These are phyloP conservation scores for Aaosphaeria pasadenensis DNA, from an alignment of 2,329 filamentous ascomycete species.

Conservation along the genomic window DNA sequence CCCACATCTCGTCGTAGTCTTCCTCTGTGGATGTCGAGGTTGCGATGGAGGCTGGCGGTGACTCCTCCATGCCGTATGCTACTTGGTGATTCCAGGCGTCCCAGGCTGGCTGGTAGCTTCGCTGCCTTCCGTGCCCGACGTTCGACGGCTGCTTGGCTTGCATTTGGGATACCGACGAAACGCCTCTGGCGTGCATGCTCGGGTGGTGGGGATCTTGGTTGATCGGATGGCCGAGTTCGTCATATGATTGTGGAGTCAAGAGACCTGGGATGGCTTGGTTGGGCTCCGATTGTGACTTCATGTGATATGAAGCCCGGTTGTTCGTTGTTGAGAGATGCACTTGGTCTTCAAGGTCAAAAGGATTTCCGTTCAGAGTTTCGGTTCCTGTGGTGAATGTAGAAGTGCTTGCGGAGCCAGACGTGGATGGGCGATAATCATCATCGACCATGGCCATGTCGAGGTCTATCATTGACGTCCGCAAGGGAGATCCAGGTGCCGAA, in stretches of 20 bases:
- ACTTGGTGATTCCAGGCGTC: constrained; percentile 32
- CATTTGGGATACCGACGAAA: constrained; percentile 34
- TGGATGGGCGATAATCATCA: constrained; percentile 43
- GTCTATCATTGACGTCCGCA: constrained; percentile 46
- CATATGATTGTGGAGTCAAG: constrained; percentile 33
- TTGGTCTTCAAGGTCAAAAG: constrained; percentile 50
- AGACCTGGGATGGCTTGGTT: constrained; percentile 36
- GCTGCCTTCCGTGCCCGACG: constrained; percentile 21
- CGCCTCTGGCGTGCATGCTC: constrained; percentile 30
- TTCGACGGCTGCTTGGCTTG: constrained; percentile 22
- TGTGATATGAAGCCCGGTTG: constrained; percentile 38
- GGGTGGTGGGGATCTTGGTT: constrained; percentile 26
- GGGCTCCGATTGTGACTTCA: constrained; percentile 40
- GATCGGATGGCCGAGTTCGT: constrained; percentile 32
- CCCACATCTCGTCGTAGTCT: constrained; percentile 32
- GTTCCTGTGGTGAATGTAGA: constrained; percentile 33
- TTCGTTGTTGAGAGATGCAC: constrained; percentile 36
- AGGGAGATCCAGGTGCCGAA: constrained; percentile 31
- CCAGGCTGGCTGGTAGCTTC: constrained; percentile 26
- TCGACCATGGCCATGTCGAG: constrained; percentile 38
- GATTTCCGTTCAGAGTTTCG: constrained; percentile 44
- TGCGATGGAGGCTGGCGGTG: constrained; percentile 26
- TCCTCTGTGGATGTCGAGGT: constrained; percentile 32
- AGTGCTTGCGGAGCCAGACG: constrained; percentile 37
- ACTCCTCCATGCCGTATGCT: constrained; percentile 31